Percentiles rank a stretch among this genome's conserved stretches.
Evolutionary conservation across 75 land plant species (phyloP).

Genomic region (Pseudotsuga menziesii): DNA sequence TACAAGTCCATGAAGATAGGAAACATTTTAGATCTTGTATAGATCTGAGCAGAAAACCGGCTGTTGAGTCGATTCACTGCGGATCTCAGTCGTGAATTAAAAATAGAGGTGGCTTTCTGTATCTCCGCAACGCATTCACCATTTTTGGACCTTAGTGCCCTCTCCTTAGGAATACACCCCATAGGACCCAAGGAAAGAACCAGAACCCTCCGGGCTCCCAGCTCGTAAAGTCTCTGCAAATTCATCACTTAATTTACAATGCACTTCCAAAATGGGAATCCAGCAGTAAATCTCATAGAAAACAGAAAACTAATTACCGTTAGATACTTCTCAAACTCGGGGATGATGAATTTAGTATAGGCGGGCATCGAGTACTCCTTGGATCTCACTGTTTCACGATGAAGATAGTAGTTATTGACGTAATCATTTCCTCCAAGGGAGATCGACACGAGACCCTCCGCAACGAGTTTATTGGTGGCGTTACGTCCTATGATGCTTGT

Average conservation of each 20-base stretch:
- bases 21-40: conserved; percentile 16
- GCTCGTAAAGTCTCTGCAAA: conserved; percentile 36
- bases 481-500: conserved; percentile 31
- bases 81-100: conserved; percentile 10
- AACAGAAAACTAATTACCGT: conserved; percentile 24
- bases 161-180: conserved; percentile 72
- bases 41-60: conserved; percentile 6
- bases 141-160: conserved; percentile 22
- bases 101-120: conserved; percentile 13
- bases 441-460: conserved; percentile 31
- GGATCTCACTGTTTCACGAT: conserved; percentile 39
- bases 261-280: no score
- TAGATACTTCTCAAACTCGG: conserved; percentile 36
- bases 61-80: conserved; percentile 14
- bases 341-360: conserved; percentile 30
- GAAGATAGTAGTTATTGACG: conserved; percentile 74
- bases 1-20: not conserved
- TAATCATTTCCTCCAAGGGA: conserved; percentile 69
- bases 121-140: conserved; percentile 22
- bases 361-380: conserved; percentile 45
- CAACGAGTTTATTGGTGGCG: conserved; percentile 23
- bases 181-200: conserved; percentile 60
- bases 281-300: no score
- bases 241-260: not conserved
- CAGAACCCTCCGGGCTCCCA: conserved; percentile 59